These are phyloP conservation scores for Pseudisothecium myosuroides DNA, from an alignment of 225 moss, liverwort and hornwort genomes.

Conservation along the genomic window DNA sequence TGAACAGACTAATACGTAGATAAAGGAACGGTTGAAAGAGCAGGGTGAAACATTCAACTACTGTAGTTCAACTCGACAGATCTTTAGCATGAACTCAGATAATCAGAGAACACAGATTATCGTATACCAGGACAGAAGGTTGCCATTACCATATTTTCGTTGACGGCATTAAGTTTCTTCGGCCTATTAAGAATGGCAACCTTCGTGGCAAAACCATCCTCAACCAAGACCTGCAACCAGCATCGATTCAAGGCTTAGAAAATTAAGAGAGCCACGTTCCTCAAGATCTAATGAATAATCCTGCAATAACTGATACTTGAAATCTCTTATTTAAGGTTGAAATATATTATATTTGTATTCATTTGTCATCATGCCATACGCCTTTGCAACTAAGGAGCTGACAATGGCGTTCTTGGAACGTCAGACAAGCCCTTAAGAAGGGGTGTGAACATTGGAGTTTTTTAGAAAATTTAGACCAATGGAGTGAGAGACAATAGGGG, in stretches of 20 bases:
- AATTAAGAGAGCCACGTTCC: not conserved
- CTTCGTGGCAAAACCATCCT: slow-evolving; percentile 73
- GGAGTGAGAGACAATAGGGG: not conserved
- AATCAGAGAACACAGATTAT: not conserved
- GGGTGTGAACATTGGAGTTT: not conserved
- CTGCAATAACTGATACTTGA: not conserved
- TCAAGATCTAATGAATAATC: not conserved
- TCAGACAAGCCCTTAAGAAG: not conserved
- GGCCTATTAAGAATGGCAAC: slow-evolving; percentile 87
- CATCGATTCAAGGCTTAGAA: not conserved
- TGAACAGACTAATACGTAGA: not conserved
- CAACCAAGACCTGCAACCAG: slow-evolving; percentile 57
- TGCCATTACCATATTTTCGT: slow-evolving; percentile 40
- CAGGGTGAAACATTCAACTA: not conserved
- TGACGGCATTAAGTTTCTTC: slow-evolving; percentile 77
- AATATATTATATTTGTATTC: not conserved
- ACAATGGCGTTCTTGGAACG: not conserved
- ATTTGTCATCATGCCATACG: not conserved
- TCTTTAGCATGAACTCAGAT: not conserved
- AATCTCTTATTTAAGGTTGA: not conserved
- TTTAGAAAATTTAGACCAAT: not conserved
- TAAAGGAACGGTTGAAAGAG: not conserved
- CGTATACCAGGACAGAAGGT: not conserved
- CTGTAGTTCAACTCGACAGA: not conserved
- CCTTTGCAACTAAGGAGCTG: not conserved